Conservation (phyloP, 2,329 filamentous ascomycete species). For the Ascochyta viciae-villosae region DNA sequence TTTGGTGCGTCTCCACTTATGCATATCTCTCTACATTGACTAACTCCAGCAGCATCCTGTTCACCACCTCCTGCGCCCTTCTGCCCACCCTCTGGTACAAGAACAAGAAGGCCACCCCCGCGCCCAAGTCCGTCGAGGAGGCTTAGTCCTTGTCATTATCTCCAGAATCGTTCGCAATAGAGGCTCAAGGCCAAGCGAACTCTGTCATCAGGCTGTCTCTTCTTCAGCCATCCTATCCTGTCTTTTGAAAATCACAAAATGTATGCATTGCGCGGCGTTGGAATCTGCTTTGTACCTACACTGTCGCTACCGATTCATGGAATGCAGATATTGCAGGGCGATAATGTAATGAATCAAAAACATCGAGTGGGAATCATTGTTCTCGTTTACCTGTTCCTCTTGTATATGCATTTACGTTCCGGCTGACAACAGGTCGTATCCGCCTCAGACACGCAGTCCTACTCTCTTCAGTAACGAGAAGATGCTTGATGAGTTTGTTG, state of each 20-base stretch:
- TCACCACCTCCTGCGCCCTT: conserved; percentile 54
- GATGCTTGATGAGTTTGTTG: too few relatives aligned
- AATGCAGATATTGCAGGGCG: conserved; percentile 14
- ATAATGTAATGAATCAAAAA: conserved; percentile 22
- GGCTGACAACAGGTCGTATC: too few relatives aligned
- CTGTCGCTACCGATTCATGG: conserved; percentile 15
- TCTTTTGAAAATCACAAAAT: conserved; percentile 19
- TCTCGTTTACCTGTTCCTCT: not conserved
- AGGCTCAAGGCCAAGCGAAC: not conserved
- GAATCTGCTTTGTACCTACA: conserved; percentile 13
- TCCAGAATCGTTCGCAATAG: not conserved
- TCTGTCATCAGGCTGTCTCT: not conserved
- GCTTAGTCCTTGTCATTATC: conserved; percentile 21
- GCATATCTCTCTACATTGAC: not conserved
- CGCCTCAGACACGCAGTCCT: too few relatives aligned
- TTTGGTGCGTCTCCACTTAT: conserved; percentile 62
- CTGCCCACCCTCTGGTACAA: conserved; percentile 59
- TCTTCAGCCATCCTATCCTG: too few relatives aligned
- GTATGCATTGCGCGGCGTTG: conserved; percentile 30
- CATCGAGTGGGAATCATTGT: not conserved
- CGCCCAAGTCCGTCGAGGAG: conserved; percentile 45
- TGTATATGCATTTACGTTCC: conserved; percentile 3
- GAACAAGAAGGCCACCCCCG: conserved; percentile 54
- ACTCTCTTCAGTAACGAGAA: too few relatives aligned
- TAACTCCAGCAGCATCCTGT: conserved; percentile 51